Conservation (phyloP, 1,139 yeast species). For the Arxiozyma telluris region DNA sequence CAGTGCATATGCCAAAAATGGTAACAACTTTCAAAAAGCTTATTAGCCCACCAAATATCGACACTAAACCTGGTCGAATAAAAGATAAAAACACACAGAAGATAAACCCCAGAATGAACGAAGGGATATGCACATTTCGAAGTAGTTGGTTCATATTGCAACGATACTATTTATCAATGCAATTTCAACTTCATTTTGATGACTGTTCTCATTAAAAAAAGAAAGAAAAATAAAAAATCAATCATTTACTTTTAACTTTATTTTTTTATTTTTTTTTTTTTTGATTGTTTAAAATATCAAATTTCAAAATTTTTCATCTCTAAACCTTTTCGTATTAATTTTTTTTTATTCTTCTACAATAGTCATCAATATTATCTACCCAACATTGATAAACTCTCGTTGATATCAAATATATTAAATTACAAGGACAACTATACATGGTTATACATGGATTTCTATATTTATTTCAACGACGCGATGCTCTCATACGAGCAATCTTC, state of each 20-base stretch:
- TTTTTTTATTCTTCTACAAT: too few species aligned
- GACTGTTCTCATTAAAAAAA: background rate
- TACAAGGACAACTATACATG: background rate
- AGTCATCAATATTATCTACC: background rate
- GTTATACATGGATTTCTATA: background rate
- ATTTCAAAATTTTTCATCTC: too few species aligned
- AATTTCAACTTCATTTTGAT: too few species aligned
- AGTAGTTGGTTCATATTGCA: background rate
- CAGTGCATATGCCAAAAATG: slow-evolving; percentile 6
- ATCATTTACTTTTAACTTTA: background rate
- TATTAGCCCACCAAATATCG: slow-evolving; percentile 9
- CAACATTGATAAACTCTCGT: background rate
- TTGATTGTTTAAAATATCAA: too few species aligned
- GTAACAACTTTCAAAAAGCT: slow-evolving; percentile 6
- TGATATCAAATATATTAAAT: background rate
- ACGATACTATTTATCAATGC: background rate
- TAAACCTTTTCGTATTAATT: too few species aligned
- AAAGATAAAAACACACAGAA: slow-evolving; percentile 7
- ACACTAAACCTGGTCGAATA: slow-evolving; percentile 8
- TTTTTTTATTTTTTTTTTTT: too few species aligned
- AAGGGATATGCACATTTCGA: slow-evolving; percentile 9
- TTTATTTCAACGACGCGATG: slow-evolving; percentile 14
- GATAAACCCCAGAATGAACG: slow-evolving; percentile 8
- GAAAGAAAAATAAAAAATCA: too few species aligned
- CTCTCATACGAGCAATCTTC: slow-evolving; percentile 25